Evolutionary conservation across 2,329 filamentous ascomycete species (phyloP).

Genomic region (Talaromyces sp.): DNA sequence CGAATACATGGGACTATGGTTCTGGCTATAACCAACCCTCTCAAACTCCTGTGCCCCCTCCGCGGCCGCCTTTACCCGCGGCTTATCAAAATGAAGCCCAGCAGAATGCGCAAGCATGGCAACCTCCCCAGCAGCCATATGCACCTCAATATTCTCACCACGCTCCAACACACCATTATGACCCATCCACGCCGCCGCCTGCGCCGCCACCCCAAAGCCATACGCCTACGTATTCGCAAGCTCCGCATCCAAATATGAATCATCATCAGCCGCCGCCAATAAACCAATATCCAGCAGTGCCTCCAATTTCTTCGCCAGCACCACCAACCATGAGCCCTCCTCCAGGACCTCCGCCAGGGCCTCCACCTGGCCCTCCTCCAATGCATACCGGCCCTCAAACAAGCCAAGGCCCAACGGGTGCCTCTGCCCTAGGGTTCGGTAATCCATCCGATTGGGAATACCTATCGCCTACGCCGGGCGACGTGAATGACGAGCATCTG

Average conservation of each 20-base stretch:
- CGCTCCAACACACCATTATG: slow-evolving; percentile 25
- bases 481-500: slow-evolving; percentile 28
- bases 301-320: not conserved
- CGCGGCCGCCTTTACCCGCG: slow-evolving; percentile 37
- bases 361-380: not conserved
- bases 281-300: slow-evolving; percentile 1
- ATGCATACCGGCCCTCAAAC: not conserved
- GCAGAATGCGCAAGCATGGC: slow-evolving; percentile 19
- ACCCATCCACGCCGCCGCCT: slow-evolving; percentile 17
- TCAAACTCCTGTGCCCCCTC: slow-evolving; percentile 22
- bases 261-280: slow-evolving; percentile 1
- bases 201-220: not conserved
- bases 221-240: not conserved
- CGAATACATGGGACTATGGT: slow-evolving; percentile 13
- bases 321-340: slow-evolving; percentile 1
- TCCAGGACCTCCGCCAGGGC: not conserved
- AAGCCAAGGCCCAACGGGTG: not conserved
- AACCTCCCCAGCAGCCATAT: slow-evolving; percentile 20
- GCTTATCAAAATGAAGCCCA: slow-evolving; percentile 30
- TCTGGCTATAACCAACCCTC: not conserved
- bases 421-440: slow-evolving; percentile 36
- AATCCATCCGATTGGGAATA: slow-evolving; percentile 46
- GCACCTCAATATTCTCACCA: slow-evolving; percentile 26
- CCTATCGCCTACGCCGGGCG: slow-evolving; percentile 28
- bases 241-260: slow-evolving; percentile 4